Evolutionary conservation across 495 filamentous ascomycete genomes (phyloP), one percentile per base, ranked within the genome.

Genomic region (Xylaria curta): DNA sequence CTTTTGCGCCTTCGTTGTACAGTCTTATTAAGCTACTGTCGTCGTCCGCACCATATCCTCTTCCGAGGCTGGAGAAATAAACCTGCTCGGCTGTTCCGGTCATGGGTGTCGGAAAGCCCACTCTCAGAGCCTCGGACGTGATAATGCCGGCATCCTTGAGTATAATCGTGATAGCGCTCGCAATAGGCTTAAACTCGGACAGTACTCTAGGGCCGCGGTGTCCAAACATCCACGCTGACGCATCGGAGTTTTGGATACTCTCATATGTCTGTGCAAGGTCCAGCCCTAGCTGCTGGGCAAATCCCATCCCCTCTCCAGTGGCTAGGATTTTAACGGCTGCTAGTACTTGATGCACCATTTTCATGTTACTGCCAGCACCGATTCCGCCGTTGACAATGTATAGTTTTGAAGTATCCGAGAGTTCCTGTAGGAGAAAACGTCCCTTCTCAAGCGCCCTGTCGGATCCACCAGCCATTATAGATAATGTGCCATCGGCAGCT

Each of bases 341-440:
- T 13, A 94, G 85, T 21, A 96, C 89, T 78, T 96, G 93, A 80
- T 95, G 93, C 63, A 92, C 89, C 88, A 94, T 93, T 81, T 96
- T 96, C 86, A 94, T 92, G 76, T 94, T 95, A 73, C 90, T 93
- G n/a, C 93, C 92, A 0, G 89, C 89, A 5, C 92, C 92, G 62
- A 94, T 82, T 4, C 91, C 92, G 12, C 93, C 92, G 10, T 87
- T 85, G 9, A 96, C 90, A 24, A 92, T 85, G 74, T 94, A 94
- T 40, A 95, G 79, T 77, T 93, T 94, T 7, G 72, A 73, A n/a
- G 82, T 76, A 70, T 87, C 83, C 10, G 85, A 83, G 84, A 96
- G 88, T 74, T 85, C 87, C 42, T 89, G 82, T 0, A 96, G 84
- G 15, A 94, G 74, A 54, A 84, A 84, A 38, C 84, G 85, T 12